Evolutionary conservation across 2,329 filamentous ascomycete genomes (phyloP).

Genomic region (Fusarium sp.): DNA sequence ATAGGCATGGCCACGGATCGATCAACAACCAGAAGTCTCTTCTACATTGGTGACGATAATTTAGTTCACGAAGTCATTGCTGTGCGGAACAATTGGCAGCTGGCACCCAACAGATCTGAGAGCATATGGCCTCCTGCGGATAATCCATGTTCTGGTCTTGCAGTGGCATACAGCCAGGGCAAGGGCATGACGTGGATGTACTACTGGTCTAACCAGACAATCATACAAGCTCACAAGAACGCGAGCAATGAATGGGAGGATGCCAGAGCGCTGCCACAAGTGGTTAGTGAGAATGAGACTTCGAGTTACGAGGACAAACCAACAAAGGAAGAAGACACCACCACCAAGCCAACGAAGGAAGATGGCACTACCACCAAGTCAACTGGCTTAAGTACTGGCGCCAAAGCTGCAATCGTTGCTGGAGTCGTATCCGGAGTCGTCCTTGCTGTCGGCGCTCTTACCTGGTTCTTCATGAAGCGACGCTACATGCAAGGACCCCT

Average conservation of each 20-base stretch:
- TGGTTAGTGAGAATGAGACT: neutral
- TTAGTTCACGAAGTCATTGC: neutral
- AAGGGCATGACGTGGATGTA: conserved; percentile 2
- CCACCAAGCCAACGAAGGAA: no score
- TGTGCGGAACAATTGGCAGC: neutral
- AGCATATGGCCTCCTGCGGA: neutral
- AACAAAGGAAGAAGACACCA: neutral
- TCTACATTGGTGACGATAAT: neutral
- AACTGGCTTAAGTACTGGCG: neutral
- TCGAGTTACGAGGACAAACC: neutral
- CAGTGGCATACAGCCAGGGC: neutral
- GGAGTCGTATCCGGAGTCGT: no score
- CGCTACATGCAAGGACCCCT: no score
- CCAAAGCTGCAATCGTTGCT: no score
- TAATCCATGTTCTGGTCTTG: neutral
- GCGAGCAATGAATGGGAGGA: neutral
- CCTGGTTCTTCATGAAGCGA: no score
- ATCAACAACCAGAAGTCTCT: neutral
- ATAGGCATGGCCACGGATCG: conserved; percentile 3
- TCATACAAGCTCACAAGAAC: conserved; percentile 1
- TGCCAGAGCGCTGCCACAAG: neutral
- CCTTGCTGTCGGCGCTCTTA: no score
- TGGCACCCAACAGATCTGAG: conserved; percentile 3
- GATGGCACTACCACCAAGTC: neutral
- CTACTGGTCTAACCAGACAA: conserved; percentile 1